Base-by-base conservation (phyloP, 768 basidiomycete species). In the Calocybe cyanea region DNA sequence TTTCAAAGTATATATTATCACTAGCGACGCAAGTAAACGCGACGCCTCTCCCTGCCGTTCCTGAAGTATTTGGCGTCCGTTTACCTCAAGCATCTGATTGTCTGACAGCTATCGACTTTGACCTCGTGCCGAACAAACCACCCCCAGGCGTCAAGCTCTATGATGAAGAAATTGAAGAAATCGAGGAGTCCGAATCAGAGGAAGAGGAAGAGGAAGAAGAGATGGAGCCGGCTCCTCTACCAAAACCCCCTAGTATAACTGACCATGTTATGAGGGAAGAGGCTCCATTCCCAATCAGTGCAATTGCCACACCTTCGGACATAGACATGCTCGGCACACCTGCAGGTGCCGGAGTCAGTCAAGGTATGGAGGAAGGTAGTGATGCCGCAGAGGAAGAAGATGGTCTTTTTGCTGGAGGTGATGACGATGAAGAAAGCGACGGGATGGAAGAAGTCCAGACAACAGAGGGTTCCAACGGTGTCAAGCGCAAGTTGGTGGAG, bases 61-160 rank as follows among this genome's bases (percentile, higher is more conserved):
- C 87, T 5, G 90, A 92, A 64, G 84, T 89, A 2, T 92, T 91
- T 64, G 90, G 90, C 28, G 81, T 92, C 40, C 82, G 90, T 15
- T 67, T 92, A n/a, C 90, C 90, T 1, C 76, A 77, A 10, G 43
- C 69, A 14, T 70, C 80, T 7, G 86, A 92, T 9, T 83, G 86
- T 46, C 75, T 92, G 37, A 85, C 87, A 13, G 70, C 83, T 17
- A 79, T 92, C 53, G 85, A 92, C 72, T 92, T 92, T 68, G 87
- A 92, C 58, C 76, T 92, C 49, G 73, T 92, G 4, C 88, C 91
- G 9, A 91, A 87, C 63, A 83, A 84, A 61, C 86, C 89, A 1
- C 87, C 90, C 2, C 87, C 87, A 8, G 83, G 76, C 17, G 77
- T 83, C 43, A 83, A 80, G 55, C 67, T 86, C 19, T 89, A 83